These are phyloP conservation scores for Annona squamosa DNA, from an alignment of 164 flowering plant genomes.

Conservation along the genomic window DNA sequence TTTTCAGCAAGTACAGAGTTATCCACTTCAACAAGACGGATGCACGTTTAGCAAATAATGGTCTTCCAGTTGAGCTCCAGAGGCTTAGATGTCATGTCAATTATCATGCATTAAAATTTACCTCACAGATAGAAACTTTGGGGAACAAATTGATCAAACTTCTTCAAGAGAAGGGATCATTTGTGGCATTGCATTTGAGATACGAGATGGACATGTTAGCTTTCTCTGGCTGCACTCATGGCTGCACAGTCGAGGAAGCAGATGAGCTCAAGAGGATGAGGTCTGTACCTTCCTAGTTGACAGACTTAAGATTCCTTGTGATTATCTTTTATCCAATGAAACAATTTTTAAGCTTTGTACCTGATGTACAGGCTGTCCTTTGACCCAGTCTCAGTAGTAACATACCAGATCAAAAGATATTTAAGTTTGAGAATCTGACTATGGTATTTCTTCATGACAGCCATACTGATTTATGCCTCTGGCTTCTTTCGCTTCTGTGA, in stretches of 20 bases:
- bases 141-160: slow-evolving; percentile 62
- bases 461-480: too few relatives aligned
- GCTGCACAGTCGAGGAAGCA: slow-evolving; percentile 66
- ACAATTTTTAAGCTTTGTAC: not conserved
- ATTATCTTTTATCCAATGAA: not conserved
- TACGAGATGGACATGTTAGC: slow-evolving; percentile 98
- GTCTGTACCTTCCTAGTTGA: slow-evolving; percentile 29
- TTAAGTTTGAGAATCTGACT: too few relatives aligned
- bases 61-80: slow-evolving; percentile 60
- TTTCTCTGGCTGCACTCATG: slow-evolving; percentile 88
- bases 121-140: slow-evolving; percentile 64
- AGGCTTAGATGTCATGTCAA: slow-evolving; percentile 83
- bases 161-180: slow-evolving; percentile 61
- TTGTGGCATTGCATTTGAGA: slow-evolving; percentile 78
- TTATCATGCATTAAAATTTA: slow-evolving; percentile 74
- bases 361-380: not conserved
- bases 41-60: slow-evolving; percentile 81
- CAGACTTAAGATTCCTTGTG: not conserved
- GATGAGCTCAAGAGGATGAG: slow-evolving; percentile 75
- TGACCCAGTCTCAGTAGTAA: too few relatives aligned
- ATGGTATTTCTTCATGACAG: too few relatives aligned
- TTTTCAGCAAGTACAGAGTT: slow-evolving; percentile 49
- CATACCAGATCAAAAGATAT: too few relatives aligned
- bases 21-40: slow-evolving; percentile 82
- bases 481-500: too few relatives aligned